Evolutionary conservation across 495 filamentous ascomycete genomes (phyloP).

Genomic region (Evansstolkia leycettana): DNA sequence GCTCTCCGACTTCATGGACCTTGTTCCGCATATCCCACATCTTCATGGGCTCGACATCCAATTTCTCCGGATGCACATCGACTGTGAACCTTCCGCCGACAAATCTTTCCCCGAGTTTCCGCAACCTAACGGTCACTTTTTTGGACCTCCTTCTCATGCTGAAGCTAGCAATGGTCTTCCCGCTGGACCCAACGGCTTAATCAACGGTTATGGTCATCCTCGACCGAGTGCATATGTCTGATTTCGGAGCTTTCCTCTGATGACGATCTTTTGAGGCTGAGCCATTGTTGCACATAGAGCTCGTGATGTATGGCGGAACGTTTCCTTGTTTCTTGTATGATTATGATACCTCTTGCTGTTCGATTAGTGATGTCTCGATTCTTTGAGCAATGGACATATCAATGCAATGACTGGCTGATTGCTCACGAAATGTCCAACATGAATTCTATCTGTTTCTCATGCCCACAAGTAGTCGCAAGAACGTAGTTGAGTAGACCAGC

Average conservation of each 20-base stretch:
- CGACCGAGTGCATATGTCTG: constrained; percentile 37
- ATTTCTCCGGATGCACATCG: constrained; percentile 36
- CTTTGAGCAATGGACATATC: constrained; percentile 6
- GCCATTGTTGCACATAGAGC: constrained; percentile 10
- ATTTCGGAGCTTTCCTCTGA: constrained; percentile 6
- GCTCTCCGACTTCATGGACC: constrained; percentile 64
- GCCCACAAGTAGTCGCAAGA: no score
- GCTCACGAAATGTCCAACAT: no score
- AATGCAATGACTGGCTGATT: not conserved
- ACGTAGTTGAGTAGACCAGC: no score
- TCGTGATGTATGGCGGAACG: constrained; percentile 24
- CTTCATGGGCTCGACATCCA: constrained; percentile 48
- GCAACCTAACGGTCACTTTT: constrained; percentile 23
- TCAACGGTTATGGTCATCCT: constrained; percentile 29
- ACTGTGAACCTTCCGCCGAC: constrained; percentile 21
- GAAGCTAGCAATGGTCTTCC: constrained; percentile 10
- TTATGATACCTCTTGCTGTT: constrained; percentile 36
- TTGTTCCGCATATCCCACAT: constrained; percentile 58
- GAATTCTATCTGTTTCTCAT: no score
- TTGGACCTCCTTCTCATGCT: constrained; percentile 8
- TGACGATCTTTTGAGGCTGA: not conserved
- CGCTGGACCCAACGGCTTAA: constrained; percentile 17
- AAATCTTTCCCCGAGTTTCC: constrained; percentile 5
- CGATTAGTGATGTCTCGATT: constrained; percentile 16
- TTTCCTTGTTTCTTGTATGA: constrained; percentile 31